Conservation (phyloP, 257 asterid genomes). For the Fraxinus quadrangulata region DNA sequence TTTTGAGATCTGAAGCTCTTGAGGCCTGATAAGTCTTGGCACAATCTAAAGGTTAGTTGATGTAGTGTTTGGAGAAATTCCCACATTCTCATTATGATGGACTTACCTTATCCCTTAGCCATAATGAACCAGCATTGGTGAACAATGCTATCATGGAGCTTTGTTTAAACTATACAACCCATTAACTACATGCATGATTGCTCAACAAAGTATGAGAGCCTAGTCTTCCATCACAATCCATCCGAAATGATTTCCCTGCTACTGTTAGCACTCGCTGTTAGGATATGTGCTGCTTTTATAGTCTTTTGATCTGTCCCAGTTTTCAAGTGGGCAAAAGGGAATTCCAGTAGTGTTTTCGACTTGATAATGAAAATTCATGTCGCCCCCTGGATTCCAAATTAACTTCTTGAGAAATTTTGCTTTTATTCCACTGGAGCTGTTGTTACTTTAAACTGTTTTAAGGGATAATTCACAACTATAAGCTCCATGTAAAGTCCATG, state of each 20-base stretch:
- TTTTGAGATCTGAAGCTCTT: slow-evolving; percentile 3
- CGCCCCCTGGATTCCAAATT: too few relatives aligned
- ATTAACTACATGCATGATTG: not conserved
- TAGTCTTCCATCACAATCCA: not conserved
- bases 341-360: not conserved
- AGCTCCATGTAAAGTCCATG: not conserved
- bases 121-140: slow-evolving; percentile 6
- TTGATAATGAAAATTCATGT: too few relatives aligned
- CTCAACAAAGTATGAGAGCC: not conserved
- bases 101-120: not conserved
- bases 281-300: not conserved
- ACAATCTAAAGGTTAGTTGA: not conserved
- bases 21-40: slow-evolving; percentile 3
- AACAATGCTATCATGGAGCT: not conserved
- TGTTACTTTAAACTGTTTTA: not conserved
- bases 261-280: not conserved
- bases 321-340: not conserved
- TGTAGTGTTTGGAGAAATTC: not conserved
- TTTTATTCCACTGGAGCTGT: too few relatives aligned
- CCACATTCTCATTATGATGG: not conserved
- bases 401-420: too few relatives aligned
- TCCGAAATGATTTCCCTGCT: slow-evolving; percentile 1
- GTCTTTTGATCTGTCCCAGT: not conserved
- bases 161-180: not conserved
- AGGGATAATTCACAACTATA: slow-evolving; percentile 1